These are phyloP conservation scores for Cordyceps javanica DNA, from an alignment of 2,329 filamentous ascomycete species.

Conservation along the genomic window DNA sequence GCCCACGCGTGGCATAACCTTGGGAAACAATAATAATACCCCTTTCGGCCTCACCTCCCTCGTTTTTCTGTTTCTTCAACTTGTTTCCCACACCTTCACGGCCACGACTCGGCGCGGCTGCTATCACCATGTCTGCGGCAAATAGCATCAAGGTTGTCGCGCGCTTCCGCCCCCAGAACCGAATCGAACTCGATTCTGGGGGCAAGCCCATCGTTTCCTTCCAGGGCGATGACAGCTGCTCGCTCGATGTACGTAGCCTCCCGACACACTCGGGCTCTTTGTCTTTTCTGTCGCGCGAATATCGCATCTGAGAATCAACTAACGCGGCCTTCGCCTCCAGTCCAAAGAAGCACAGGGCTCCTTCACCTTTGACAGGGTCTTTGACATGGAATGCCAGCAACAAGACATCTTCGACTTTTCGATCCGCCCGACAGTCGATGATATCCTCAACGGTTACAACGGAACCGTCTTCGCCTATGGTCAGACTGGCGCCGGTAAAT, in stretches of 20 bases:
- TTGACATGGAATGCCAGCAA: conserved; percentile 88
- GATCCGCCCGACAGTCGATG: conserved; percentile 90
- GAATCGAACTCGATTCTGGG: conserved; percentile 81
- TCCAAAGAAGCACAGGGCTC: conserved; percentile 75
- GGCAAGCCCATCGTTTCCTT: conserved; percentile 90
- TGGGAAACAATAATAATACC: conserved; percentile 3
- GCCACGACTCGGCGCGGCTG: conserved; percentile 6
- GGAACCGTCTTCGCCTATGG: conserved; percentile 98
- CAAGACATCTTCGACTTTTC: conserved; percentile 97
- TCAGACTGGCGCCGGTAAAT: conserved; percentile 97
- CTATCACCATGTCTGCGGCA: conserved; percentile 47
- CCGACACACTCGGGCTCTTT: conserved; percentile 1
- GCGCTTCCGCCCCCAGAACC: conserved; percentile 96
- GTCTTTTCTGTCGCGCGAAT: background rate
- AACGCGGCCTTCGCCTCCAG: conserved; percentile 37
- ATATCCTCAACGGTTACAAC: conserved; percentile 98
- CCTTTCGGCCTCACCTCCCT: background rate
- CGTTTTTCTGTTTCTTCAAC: conserved; percentile 7
- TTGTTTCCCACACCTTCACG: conserved; percentile 1
- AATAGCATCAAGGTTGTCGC: conserved; percentile 85
- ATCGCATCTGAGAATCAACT: background rate
- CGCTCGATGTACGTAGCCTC: conserved; percentile 61
- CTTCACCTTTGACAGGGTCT: conserved; percentile 97
- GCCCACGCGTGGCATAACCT: conserved; percentile 5
- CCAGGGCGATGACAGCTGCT: conserved; percentile 81